These are phyloP conservation scores for Gonapodya prolifera DNA, from an alignment of 192 early-diverging fungal species.

Conservation along the genomic window DNA sequence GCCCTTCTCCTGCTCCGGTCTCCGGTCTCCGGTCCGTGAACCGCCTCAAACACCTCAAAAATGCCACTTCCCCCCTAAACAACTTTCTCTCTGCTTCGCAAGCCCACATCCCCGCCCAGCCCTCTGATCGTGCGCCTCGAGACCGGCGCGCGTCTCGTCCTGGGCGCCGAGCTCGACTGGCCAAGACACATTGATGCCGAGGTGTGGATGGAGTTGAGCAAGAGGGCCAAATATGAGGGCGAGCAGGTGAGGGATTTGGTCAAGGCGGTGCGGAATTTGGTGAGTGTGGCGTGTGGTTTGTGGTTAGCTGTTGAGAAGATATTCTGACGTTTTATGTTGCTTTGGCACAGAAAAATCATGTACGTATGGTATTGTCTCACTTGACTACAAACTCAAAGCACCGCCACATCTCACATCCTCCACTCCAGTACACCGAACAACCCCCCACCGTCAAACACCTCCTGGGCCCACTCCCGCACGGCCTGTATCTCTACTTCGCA, in stretches of 20 bases:
- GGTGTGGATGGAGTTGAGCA: neutral
- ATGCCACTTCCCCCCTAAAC: too few species aligned
- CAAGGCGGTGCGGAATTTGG: constrained; percentile 1
- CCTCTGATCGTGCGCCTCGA: neutral
- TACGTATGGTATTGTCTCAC: neutral
- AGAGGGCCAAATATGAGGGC: neutral
- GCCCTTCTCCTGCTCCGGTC: too few species aligned
- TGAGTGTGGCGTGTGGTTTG: neutral
- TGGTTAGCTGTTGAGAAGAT: too few species aligned
- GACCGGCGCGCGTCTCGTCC: neutral
- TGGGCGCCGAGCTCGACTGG: neutral
- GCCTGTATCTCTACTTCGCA: neutral
- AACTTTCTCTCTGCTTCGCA: too few species aligned
- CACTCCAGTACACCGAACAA: neutral
- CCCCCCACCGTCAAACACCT: neutral
- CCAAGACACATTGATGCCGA: neutral
- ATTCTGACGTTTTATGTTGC: neutral
- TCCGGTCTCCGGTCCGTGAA: too few species aligned
- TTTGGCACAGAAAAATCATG: neutral
- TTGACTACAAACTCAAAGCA: neutral
- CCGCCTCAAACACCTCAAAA: too few species aligned
- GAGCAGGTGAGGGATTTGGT: neutral
- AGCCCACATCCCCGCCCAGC: neutral
- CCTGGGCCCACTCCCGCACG: neutral
- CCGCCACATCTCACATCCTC: too few species aligned